phyloP scores from a whole-genome alignment of 352 stramenopile species.

The Salisapilia sapeloensis region DNA sequence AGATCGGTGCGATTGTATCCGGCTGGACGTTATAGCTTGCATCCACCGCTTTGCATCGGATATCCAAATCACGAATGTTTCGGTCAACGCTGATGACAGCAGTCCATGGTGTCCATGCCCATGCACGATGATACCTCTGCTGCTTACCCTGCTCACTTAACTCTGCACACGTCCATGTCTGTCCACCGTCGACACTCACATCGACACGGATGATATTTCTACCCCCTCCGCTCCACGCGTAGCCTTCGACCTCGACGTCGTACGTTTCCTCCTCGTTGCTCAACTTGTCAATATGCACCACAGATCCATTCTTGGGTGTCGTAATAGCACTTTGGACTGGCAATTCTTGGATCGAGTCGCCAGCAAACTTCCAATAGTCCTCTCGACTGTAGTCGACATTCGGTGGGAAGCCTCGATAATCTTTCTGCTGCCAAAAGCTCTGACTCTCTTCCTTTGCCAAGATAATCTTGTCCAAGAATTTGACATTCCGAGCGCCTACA shows the following conservation, averaged over 20 bases:
- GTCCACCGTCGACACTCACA: conserved; percentile 86
- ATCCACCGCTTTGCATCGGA: conserved; percentile 91
- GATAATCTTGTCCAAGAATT: conserved; percentile 91
- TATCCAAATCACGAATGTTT: conserved; percentile 61
- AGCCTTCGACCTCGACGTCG: conserved; percentile 86
- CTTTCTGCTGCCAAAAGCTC: conserved; percentile 85
- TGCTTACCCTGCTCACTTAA: conserved; percentile 66
- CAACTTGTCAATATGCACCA: too few relatives aligned
- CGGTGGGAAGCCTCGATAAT: conserved; percentile 83
- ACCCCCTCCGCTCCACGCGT: conserved; percentile 89
- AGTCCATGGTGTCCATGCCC: conserved; percentile 95
- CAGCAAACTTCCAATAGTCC: conserved; percentile 71
- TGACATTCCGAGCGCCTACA: conserved; percentile 92
- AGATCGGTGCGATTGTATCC: conserved; percentile 88
- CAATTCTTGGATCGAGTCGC: conserved; percentile 83
- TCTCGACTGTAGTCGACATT: conserved; percentile 75
- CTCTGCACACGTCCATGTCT: conserved; percentile 85
- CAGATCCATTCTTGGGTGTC: conserved; percentile 44
- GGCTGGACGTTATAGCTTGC: conserved; percentile 94
- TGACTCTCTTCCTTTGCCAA: conserved; percentile 62
- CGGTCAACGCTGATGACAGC: conserved; percentile 81
- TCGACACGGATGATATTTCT: conserved; percentile 94
- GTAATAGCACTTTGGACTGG: conserved; percentile 85
- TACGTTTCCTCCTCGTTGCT: conserved; percentile 31
- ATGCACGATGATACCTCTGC: conserved; percentile 83